Evolutionary conservation across 768 basidiomycete genomes (phyloP), one percentile per base, ranked within the genome.

Genomic region (Heimioporus sp.): DNA sequence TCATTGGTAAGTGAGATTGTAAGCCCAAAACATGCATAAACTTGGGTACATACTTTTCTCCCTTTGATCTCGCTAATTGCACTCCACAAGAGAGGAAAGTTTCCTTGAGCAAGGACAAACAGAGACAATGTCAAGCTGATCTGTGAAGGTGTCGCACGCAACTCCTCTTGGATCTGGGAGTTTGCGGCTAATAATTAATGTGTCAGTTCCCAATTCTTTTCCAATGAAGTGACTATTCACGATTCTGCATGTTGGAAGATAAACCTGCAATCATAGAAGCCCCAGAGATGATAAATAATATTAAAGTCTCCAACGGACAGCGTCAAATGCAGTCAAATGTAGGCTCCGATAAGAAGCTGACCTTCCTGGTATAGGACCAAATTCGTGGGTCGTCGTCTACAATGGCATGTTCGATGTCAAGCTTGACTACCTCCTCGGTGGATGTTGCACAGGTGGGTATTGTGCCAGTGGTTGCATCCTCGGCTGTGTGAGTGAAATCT

Each of bases 31-130:
- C 7, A 2, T 10, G 24, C 32, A 10, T 17, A 35, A 2, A 34
- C 34, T 38, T 30, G 5, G 35, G 31, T 3, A 61, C 74, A 24
- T 53, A 83, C 84, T 69, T 83, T 91, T 44, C 90, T 73, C 5
- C 90, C 90, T 58, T 82, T 83, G 20, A 91, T 79, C 67, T 92
- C 67, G 38, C 62, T 60, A 32, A 61, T 12, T 12, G 47, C 49
- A 48, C 65, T 67, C 65, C 67, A 68, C 28, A 85, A 1, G 4
- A 69, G 4, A 5, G 65, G 52, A 16, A 82, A 62, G 12, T 72
- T 64, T 1, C 90, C 90, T 66, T 92, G 91, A 4, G 85, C 56
- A 3, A 86, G 72, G 48, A 91, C 87, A 66, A 84, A 92, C 12
- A 90, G 53, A 0, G 89, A 86, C 17, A 91, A 67, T 52, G 79